A percentile compares a stretch with the other conserved stretches of the same genome.
phyloP scores from a whole-genome alignment of 1,139 yeast genomes.

The Yamadazyma conglobata region DNA sequence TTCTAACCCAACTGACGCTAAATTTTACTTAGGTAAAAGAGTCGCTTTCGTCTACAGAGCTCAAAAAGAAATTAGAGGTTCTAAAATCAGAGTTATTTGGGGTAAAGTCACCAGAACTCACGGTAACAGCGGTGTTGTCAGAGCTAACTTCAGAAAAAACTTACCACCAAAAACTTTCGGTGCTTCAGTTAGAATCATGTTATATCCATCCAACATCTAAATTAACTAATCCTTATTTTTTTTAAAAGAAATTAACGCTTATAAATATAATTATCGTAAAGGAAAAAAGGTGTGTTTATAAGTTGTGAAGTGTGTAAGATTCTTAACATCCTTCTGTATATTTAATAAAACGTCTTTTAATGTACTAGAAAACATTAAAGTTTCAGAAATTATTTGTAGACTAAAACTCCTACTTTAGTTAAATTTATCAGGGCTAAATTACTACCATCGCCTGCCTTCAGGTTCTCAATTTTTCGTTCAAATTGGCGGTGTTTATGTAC shows the following conservation, averaged over 20 bases:
- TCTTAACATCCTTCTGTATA: conserved; percentile 8
- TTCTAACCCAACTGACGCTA: conserved; percentile 84
- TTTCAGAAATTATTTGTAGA: no score
- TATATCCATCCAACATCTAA: conserved; percentile 99
- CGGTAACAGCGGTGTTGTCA: conserved; percentile 97
- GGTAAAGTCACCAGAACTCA: conserved; percentile 98
- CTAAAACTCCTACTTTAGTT: no score
- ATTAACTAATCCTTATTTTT: conserved; percentile 8
- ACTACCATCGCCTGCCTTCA: no score
- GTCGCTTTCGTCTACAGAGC: conserved; percentile 99
- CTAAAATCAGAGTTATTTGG: conserved; percentile 99
- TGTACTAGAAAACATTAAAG: conserved; percentile 7
- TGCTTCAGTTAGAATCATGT: conserved; percentile 99
- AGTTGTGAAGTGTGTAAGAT: conserved; percentile 7
- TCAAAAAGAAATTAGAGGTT: conserved; percentile 95
- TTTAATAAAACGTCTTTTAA: conserved; percentile 14
- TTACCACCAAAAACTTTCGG: conserved; percentile 99
- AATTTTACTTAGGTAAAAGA: conserved; percentile 99
- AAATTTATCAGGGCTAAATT: no score
- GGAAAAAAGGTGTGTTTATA: conserved; percentile 12
- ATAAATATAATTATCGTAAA: conserved; percentile 15
- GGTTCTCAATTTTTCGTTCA: no score
- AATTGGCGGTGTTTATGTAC: no score
- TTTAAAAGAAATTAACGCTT: conserved; percentile 14
- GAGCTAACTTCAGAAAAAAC: conserved; percentile 99